phyloP scores from a whole-genome alignment of 73 alveolate species.

The Breviolum minutum region DNA sequence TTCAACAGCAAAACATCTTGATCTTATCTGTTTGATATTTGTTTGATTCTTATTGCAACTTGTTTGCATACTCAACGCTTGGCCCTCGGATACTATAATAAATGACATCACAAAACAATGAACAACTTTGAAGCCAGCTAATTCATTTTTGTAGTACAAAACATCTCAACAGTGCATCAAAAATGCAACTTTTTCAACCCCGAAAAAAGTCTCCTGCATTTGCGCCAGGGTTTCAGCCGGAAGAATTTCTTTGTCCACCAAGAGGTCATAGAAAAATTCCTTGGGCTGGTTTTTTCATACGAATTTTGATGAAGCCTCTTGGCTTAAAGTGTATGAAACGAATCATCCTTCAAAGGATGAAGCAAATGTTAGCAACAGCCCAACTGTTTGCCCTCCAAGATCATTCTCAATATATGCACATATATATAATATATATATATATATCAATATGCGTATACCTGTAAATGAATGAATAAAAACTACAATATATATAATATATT shows the following conservation, averaged over 20 bases:
- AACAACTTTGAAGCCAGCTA: not conserved
- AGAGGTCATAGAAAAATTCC: conserved; percentile 74
- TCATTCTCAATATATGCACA: too few relatives aligned
- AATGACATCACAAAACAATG: too few relatives aligned
- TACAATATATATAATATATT: not conserved
- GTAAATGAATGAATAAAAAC: too few relatives aligned
- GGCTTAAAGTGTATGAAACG: too few relatives aligned
- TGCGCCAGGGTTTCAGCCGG: conserved; percentile 16
- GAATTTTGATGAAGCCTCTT: not conserved
- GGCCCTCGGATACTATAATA: too few relatives aligned
- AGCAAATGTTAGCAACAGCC: too few relatives aligned
- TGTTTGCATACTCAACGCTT: too few relatives aligned
- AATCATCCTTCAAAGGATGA: conserved; percentile 13
- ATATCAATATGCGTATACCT: too few relatives aligned
- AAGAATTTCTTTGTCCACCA: conserved; percentile 22
- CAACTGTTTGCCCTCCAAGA: too few relatives aligned
- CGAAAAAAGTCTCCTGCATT: not conserved
- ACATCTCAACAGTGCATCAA: not conserved
- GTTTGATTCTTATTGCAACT: too few relatives aligned
- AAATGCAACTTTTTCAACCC: too few relatives aligned
- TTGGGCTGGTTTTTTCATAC: not conserved
- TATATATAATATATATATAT: not conserved
- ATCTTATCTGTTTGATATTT: too few relatives aligned
- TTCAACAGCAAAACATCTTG: not conserved
- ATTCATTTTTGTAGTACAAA: not conserved